Conservation (phyloP, 1,139 yeast species). For the Maudiozyma humilis region DNA sequence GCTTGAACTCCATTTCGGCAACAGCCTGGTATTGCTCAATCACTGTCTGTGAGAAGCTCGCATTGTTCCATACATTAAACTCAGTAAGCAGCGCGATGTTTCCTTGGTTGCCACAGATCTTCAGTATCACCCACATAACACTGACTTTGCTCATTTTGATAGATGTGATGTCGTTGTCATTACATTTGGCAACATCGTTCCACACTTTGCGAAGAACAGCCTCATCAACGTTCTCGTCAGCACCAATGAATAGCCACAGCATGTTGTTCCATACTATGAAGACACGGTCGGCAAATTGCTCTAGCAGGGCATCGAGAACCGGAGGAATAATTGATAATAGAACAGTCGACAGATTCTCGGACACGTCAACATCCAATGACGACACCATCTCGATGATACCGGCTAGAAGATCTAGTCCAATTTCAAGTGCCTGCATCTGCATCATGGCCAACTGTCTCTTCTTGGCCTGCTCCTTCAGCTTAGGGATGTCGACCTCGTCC, state of each 20-base stretch:
- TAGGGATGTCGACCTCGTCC: constrained; percentile 31
- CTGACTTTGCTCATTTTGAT: constrained; percentile 46
- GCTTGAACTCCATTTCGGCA: constrained; percentile 24
- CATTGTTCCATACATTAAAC: constrained; percentile 20
- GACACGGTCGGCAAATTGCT: constrained; percentile 44
- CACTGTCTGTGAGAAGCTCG: constrained; percentile 17
- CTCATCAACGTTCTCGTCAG: constrained; percentile 11
- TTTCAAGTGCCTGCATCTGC: constrained; percentile 56
- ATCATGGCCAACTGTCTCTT: constrained; percentile 42
- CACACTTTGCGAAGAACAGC: constrained; percentile 6
- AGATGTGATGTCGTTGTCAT: constrained; percentile 30
- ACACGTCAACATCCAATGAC: constrained; percentile 16
- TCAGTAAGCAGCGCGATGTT: constrained; percentile 12
- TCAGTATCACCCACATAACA: constrained; percentile 53
- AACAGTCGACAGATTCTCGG: constrained; percentile 29
- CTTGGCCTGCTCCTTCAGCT: constrained; percentile 36
- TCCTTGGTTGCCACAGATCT: constrained; percentile 28
- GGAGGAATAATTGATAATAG: constrained; percentile 36
- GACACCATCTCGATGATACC: constrained; percentile 58
- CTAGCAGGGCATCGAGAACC: constrained; percentile 36
- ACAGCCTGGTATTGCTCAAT: constrained; percentile 19
- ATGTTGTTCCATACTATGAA: constrained; percentile 65
- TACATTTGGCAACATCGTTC: constrained; percentile 5
- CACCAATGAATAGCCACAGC: constrained; percentile 40
- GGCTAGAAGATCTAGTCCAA: constrained; percentile 65